Percentiles rank a stretch among this genome's conserved stretches.
phyloP scores from a whole-genome alignment of 257 asterid species.

The Coffea eugenioides region DNA sequence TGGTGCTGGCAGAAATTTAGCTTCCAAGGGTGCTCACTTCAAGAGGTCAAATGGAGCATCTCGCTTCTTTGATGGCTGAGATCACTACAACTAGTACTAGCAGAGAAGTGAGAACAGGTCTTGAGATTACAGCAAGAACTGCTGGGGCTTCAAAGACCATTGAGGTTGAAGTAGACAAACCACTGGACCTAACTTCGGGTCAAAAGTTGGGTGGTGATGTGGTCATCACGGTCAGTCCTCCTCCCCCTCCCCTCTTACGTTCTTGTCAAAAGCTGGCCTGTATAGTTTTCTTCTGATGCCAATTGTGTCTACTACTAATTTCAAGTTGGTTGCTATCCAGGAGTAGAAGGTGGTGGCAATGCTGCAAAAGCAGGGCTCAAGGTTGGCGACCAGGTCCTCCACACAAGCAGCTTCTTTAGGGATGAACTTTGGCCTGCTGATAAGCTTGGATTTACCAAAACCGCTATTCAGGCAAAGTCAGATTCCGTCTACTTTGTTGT shows the following conservation, averaged over 20 bases:
- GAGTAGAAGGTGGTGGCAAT: conserved; percentile 85
- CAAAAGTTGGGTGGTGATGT: conserved; percentile 93
- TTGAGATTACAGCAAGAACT: conserved; percentile 61
- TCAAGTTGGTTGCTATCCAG: conserved; percentile 48
- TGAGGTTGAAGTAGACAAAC: conserved; percentile 96
- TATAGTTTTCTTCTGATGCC: neutral
- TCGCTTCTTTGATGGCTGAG: conserved; percentile 41
- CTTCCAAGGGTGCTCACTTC: conserved; percentile 62
- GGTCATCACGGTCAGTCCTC: conserved; percentile 63
- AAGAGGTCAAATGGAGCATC: conserved; percentile 57
- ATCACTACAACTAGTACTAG: conserved; percentile 13
- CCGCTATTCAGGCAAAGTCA: conserved; percentile 92
- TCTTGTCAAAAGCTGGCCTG: too few relatives aligned
- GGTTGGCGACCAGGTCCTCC: conserved; percentile 82
- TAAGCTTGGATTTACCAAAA: conserved; percentile 89
- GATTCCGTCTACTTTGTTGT: conserved; percentile 89
- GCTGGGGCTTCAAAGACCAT: conserved; percentile 72
- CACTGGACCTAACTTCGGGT: conserved; percentile 89
- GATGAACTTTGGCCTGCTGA: conserved; percentile 99
- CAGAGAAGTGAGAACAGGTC: conserved; percentile 32
- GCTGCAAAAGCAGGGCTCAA: conserved; percentile 97
- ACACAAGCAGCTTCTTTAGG: conserved; percentile 97
- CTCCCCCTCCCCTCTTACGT: too few relatives aligned
- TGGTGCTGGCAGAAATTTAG: neutral
- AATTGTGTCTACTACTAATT: neutral